phyloP scores from a whole-genome alignment of 768 basidiomycete genomes.

The Panaeolus cyanescens region DNA sequence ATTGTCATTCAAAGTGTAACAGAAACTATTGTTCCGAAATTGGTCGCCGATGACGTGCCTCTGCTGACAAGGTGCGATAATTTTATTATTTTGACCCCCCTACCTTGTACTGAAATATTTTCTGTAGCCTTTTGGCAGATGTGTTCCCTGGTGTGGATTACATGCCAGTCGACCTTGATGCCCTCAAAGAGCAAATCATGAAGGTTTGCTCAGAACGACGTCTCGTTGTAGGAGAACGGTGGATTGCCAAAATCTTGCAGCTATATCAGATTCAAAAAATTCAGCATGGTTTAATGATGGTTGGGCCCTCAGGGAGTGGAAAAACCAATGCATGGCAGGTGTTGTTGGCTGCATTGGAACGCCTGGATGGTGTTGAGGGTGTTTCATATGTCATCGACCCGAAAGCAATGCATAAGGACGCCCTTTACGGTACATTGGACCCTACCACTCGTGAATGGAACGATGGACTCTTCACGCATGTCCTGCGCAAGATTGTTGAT shows the following conservation, averaged over 20 bases:
- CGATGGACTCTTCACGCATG: slow-evolving; percentile 97
- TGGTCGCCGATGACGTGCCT: slow-evolving; percentile 96
- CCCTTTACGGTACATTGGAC: slow-evolving; percentile 95
- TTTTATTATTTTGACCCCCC: not conserved
- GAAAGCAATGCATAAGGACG: slow-evolving; percentile 99
- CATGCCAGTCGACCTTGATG: slow-evolving; percentile 83
- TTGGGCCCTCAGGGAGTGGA: slow-evolving; percentile 94
- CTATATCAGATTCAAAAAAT: slow-evolving; percentile 99
- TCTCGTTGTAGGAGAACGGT: slow-evolving; percentile 83
- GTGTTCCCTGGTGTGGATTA: slow-evolving; percentile 98
- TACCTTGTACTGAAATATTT: slow-evolving; percentile 8
- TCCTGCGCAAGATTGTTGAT: slow-evolving; percentile 96
- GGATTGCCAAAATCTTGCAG: slow-evolving; percentile 95
- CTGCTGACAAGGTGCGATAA: slow-evolving; percentile 79
- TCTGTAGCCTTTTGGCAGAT: slow-evolving; percentile 81
- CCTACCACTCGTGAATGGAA: slow-evolving; percentile 99
- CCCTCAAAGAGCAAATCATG: slow-evolving; percentile 81
- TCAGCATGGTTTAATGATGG: slow-evolving; percentile 99
- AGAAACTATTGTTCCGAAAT: slow-evolving; percentile 97
- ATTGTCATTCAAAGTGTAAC: slow-evolving; percentile 98
- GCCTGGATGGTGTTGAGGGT: slow-evolving; percentile 90
- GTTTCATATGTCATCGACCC: slow-evolving; percentile 97
- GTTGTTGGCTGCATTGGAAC: slow-evolving; percentile 85
- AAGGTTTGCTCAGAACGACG: slow-evolving; percentile 87
- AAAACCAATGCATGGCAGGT: slow-evolving; percentile 99